These are phyloP conservation scores for Eucalyptus melliodora DNA, from an alignment of 345 rosid species.

Conservation along the genomic window DNA sequence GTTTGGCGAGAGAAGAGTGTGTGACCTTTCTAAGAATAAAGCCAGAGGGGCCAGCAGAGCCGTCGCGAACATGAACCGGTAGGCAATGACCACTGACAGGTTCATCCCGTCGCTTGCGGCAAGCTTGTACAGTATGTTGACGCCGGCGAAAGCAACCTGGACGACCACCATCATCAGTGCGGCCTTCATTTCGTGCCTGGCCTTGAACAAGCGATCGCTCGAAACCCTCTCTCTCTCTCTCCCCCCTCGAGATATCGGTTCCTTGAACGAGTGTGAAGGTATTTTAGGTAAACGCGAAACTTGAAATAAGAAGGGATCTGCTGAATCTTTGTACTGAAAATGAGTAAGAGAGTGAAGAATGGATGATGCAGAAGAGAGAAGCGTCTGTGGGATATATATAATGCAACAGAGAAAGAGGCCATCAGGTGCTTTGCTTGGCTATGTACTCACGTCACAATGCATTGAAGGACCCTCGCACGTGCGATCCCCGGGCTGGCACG, in stretches of 20 bases:
- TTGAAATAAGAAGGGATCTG: neutral
- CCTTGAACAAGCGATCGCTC: neutral
- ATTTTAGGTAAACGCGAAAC: neutral
- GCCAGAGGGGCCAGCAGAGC: slow-evolving; percentile 1
- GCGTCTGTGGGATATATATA: neutral
- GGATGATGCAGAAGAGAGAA: neutral
- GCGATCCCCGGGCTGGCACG: neutral
- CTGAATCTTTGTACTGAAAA: neutral
- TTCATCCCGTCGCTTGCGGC: neutral
- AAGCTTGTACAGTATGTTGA: neutral
- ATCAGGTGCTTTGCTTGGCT: neutral
- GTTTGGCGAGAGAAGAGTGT: neutral
- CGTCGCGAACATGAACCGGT: neutral
- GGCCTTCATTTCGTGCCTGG: neutral
- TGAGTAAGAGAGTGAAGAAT: neutral
- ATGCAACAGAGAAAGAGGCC: neutral
- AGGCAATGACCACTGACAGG: neutral
- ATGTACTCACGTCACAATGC: neutral
- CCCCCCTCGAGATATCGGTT: neutral
- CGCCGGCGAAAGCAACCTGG: neutral
- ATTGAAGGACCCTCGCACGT: neutral
- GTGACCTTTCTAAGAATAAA: neutral
- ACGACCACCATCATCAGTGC: neutral
- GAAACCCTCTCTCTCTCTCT: neutral
- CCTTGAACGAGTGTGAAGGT: neutral